Base-by-base conservation (phyloP, 1,284 basidiomycete species). In the Chondrostereum purpureum region DNA sequence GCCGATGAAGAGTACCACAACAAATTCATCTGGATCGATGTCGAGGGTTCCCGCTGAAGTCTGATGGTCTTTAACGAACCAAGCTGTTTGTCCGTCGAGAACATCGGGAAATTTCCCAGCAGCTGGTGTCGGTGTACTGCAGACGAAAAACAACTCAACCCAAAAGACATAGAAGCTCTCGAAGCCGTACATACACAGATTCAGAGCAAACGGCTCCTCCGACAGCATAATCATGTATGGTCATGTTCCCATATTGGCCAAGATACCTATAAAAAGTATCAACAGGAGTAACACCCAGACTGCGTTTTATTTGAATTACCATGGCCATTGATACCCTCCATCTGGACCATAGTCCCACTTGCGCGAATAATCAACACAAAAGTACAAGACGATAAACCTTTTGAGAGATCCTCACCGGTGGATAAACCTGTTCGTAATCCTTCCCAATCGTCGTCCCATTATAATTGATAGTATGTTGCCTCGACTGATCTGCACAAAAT, bases 361-460 rank as follows among this genome's bases (percentile, higher is more conserved):
- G 39, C 5, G 10, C 16, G 27, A 2, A 35, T 12, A 3, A 6
- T 10, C 14, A 2, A 19, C 40, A 31, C 31, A 5, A 11, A n/a
- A 5, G 22, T 8, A 1, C 2, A 6, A 39, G 21, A 39, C 18
- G 12, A n/a, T 38, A 23, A 13, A 17, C n/a, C n/a, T n/a, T n/a
- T n/a, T n/a, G n/a, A n/a, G 2, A 12, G 14, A 35, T 38, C 34
- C 55, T 4, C 37, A 56, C 55, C 36, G 55, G 55, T 12, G 55
- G 55, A 48, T 53, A 57, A 3, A 57, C 43, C 43, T 55, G 53
- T 38, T 57, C 53, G 43, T 57, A 57, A 47, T 57, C 48, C 22
- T 55, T 57, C 5, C 55, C 54, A 5, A 54, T 53, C 35, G 36
- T 54, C 3, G 46, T 53, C n/a, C 55, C 54, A 33, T 57, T 57